Base-by-base conservation (phyloP, 1,139 yeast genomes). In the Candida smagusa region DNA sequence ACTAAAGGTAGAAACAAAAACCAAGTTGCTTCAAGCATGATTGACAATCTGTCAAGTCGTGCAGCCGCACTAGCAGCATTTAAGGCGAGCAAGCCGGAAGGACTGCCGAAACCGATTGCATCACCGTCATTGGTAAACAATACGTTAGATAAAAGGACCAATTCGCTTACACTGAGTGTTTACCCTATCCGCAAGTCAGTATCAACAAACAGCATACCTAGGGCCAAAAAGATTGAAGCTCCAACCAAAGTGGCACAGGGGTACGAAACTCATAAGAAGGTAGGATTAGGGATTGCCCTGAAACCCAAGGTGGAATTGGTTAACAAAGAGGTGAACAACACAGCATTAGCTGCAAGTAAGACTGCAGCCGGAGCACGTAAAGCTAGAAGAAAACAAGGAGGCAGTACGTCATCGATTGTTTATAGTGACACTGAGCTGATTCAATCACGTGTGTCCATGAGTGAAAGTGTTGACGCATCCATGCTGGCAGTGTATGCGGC, bases 21-120 rank as follows among this genome's bases (percentile, higher is more conserved):
- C 12, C 27, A 11, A 24, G 6, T 11, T 9, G 6, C 12, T 24
- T 16, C 19, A 11, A 11, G 12, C 31, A 39, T 39, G 42, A 22
- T 22, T 25, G 34, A 27, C 32, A 38, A 34, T 29, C 28, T 39
- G 27, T 50, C 54, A 34, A 46, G 50, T 32, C 56, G 50, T 7
- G 56, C 56, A 8, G 56, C 56, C 13, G 56, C 56, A 19, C 34
- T 52, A 41, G 54, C 54, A 9, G 56, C 56, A 12, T 52, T 52
- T 38, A 48, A 46, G 35, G 52, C 49, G 31, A 37, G 19, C 5
- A 41, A 28, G 41, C n/a, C 13, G 9, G 24, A 30, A 25, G 22
- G 12, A 25, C 19, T 30, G 16, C 25, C 11, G 29, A 13, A 11
- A 21, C 7, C 23, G 19, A 23, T 12, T 16, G 13, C 6, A 5